Evolutionary conservation across 1,139 yeast genomes (phyloP).

Genomic region (Kurtzmaniella quercitrusa): DNA sequence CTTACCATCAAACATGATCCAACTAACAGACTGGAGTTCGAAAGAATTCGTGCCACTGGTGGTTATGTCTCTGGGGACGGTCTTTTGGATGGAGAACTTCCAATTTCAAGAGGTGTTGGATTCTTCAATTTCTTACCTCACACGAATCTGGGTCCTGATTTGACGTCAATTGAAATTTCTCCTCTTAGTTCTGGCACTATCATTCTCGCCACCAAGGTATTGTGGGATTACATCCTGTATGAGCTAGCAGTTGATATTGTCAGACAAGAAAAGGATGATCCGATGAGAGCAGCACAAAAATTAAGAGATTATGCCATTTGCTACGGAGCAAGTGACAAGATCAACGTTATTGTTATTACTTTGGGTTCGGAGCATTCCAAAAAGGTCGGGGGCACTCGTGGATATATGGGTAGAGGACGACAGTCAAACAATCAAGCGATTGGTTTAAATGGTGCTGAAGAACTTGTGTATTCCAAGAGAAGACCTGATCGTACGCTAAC

Average conservation of each 20-base stretch:
- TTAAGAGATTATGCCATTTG: constrained; percentile 91
- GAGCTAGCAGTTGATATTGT: constrained; percentile 91
- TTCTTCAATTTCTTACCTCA: constrained; percentile 84
- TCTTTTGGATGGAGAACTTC: constrained; percentile 75
- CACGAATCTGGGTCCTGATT: constrained; percentile 83
- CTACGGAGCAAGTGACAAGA: constrained; percentile 80
- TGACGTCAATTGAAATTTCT: constrained; percentile 56
- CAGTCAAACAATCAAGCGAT: constrained; percentile 3
- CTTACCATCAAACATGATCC: constrained; percentile 85
- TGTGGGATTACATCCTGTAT: constrained; percentile 82
- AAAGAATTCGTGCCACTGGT: constrained; percentile 84
- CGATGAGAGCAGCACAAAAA: constrained; percentile 90
- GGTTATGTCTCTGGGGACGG: constrained; percentile 88
- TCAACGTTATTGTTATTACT: constrained; percentile 81
- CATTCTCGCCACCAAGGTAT: constrained; percentile 76
- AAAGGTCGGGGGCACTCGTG: constrained; percentile 5
- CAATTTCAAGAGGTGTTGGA: constrained; percentile 89
- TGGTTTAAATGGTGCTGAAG: neutral
- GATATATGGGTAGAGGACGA: neutral
- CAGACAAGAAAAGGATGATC: constrained; percentile 75
- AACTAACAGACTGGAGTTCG: constrained; percentile 73
- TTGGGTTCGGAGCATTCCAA: constrained; percentile 41
- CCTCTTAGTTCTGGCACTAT: constrained; percentile 35
- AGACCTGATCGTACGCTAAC: constrained; percentile 36
- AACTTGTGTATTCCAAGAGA: constrained; percentile 36